These are phyloP conservation scores for Plasmodium coatneyi DNA, from an alignment of 169 alveolate genomes.

Conservation along the genomic window DNA sequence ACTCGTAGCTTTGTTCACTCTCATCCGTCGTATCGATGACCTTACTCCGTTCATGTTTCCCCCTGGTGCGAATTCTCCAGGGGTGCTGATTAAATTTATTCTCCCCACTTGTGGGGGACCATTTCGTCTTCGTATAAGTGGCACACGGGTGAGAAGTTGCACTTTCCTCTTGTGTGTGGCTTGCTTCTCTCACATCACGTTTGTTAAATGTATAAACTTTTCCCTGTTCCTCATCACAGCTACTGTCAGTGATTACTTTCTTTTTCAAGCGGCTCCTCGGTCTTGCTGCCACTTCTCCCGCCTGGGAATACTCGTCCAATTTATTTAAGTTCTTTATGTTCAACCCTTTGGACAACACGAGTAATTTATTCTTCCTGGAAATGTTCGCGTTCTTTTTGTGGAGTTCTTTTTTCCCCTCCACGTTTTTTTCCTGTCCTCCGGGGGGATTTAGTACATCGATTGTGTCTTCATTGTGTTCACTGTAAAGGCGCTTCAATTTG, in stretches of 20 bases:
- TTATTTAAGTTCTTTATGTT: constrained; percentile 25
- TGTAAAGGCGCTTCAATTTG: constrained; percentile 12
- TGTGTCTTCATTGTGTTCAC: not conserved
- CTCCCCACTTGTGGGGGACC: not conserved
- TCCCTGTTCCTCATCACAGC: not conserved
- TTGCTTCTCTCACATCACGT: not conserved
- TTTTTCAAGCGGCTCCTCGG: constrained; percentile 21
- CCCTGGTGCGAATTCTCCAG: not conserved
- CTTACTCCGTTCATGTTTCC: not conserved
- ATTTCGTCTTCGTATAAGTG: not conserved
- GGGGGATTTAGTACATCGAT: not conserved
- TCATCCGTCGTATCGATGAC: not conserved
- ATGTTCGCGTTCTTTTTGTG: not conserved
- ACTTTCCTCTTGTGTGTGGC: not conserved
- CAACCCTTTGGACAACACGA: constrained; percentile 12
- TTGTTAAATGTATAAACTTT: not conserved
- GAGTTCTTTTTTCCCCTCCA: not conserved
- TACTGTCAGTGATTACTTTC: not conserved
- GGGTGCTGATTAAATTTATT: not conserved
- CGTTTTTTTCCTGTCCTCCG: not conserved
- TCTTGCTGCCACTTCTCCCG: not conserved
- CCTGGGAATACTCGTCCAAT: not conserved
- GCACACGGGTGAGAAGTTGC: not conserved
- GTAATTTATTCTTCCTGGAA: constrained; percentile 22
- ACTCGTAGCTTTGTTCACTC: not conserved